Evolutionary conservation across 2,329 filamentous ascomycete genomes (phyloP), one percentile per base, ranked within the genome.

Genomic region (Cucurbitaria berberidis): DNA sequence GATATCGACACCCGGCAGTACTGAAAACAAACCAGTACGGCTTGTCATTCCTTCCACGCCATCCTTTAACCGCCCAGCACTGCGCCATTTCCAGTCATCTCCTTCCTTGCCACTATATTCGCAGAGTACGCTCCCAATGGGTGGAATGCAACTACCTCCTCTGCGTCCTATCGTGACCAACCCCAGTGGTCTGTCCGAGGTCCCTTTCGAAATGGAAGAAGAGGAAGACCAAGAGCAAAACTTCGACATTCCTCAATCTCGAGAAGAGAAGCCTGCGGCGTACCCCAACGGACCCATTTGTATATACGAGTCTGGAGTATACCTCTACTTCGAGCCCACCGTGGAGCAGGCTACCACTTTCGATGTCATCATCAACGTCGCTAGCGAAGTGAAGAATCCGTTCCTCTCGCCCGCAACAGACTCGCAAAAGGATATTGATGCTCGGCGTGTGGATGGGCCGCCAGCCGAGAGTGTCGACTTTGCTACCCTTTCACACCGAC

Each of bases 331-430:
- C 35, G 90, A 96, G 70, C 90, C 90, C 0, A 90, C 88, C 1
- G 87, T 87, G 0, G 87, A 92, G 35, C 89, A 93, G 70, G 90
- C 90, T 2, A 82, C 87, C 10, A 81, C 84, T 29, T 96, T 93
- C 60, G 91, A 95, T 63, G 88, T 93, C 2, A 86, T 96, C 16
- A 86, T 95, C 68, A 96, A 96, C 60, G 90, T 93, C 6, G 90
- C 90, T 1, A 87, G 88, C 52, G 90, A 96, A 74, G 90, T 95
- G 2, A 81, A 82, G 51, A 93, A 95, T 66, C 90, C 90, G 0
- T 91, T 93, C 67, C 70, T 75, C 13, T 64, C 70, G 8, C 53
- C 67, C 4, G 55, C 57, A 6, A 61, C 64, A 13, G 65, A 64
- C 10, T 67, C 64, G 6, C 63, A 69, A 43, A 72, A 74, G 48